A percentile compares a stretch with the other conserved stretches of the same genome.
phyloP scores from a whole-genome alignment of 352 stramenopile genomes.

The Phytophthora niederhauseri region DNA sequence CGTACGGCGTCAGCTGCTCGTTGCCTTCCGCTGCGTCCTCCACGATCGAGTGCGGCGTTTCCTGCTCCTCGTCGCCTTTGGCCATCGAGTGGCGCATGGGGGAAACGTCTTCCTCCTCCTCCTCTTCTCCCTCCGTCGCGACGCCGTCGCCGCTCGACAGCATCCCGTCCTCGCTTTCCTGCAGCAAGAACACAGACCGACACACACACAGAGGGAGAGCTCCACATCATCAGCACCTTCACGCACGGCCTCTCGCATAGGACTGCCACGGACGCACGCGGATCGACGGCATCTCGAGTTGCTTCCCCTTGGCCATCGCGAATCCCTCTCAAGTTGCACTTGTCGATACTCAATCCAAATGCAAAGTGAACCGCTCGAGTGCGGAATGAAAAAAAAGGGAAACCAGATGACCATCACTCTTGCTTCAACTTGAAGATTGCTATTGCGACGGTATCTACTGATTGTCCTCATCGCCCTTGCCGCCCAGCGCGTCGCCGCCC shows the following conservation, averaged over 20 bases:
- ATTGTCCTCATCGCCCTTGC: slow-evolving; percentile 41
- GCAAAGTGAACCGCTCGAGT: slow-evolving; percentile 13
- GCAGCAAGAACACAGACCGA: neutral
- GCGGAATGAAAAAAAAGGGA: slow-evolving; percentile 30
- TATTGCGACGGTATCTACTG: slow-evolving; percentile 1
- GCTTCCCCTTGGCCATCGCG: slow-evolving; percentile 36
- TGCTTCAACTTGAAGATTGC: slow-evolving; percentile 41
- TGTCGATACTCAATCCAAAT: slow-evolving; percentile 29
- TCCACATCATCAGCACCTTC: neutral
- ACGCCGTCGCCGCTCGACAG: slow-evolving; percentile 35
- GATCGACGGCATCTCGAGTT: slow-evolving; percentile 28
- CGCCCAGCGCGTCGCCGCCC: slow-evolving; percentile 41
- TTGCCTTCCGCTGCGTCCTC: slow-evolving; percentile 11
- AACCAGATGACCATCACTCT: slow-evolving; percentile 50
- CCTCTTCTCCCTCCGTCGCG: slow-evolving; percentile 41
- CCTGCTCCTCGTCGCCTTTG: slow-evolving; percentile 13
- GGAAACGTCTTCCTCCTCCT: slow-evolving; percentile 26
- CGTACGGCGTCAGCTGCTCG: slow-evolving; percentile 46
- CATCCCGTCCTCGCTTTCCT: slow-evolving; percentile 34
- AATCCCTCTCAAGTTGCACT: slow-evolving; percentile 17
- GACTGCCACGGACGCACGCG: slow-evolving; percentile 12
- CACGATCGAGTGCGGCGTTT: neutral
- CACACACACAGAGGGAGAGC: neutral
- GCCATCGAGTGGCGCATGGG: slow-evolving; percentile 2
- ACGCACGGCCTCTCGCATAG: neutral